Evolutionary conservation across 352 stramenopile species (phyloP).

Genomic region (Globisporangium paroecandrum): DNA sequence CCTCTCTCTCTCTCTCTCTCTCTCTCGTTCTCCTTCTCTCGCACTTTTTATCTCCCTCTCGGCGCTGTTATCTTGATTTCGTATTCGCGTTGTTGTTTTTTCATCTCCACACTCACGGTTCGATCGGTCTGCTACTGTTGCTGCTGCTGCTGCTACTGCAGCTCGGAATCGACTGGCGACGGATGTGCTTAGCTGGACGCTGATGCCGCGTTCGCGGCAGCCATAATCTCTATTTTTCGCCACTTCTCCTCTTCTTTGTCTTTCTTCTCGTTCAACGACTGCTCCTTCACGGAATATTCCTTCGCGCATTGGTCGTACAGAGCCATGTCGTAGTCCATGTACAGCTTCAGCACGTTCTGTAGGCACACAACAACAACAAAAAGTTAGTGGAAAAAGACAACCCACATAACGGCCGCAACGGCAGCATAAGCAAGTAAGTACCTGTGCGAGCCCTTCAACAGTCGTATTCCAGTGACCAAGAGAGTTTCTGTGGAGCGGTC

Average conservation of each 20-base stretch:
- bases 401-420: not conserved
- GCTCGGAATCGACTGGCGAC: slow-evolving; percentile 14
- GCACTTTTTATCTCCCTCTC: slow-evolving; percentile 18
- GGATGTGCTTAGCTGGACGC: slow-evolving; percentile 24
- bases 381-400: slow-evolving; percentile 6
- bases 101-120: slow-evolving; percentile 8
- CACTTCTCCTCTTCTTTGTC: slow-evolving; percentile 88
- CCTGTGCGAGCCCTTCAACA: slow-evolving; percentile 92
- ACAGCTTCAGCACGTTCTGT: slow-evolving; percentile 88
- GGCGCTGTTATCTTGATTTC: slow-evolving; percentile 6
- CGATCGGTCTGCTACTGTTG: not conserved
- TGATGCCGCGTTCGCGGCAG: slow-evolving; percentile 57
- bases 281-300: slow-evolving; percentile 78
- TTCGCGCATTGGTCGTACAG: slow-evolving; percentile 91
- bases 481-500: slow-evolving; percentile 81
- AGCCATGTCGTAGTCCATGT: slow-evolving; percentile 93
- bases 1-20: slow-evolving; percentile 9
- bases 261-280: slow-evolving; percentile 61
- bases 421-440: slow-evolving; percentile 23
- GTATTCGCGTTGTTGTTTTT: slow-evolving; percentile 6
- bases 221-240: slow-evolving; percentile 92
- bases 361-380: not conserved
- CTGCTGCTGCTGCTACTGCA: not conserved
- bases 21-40: slow-evolving; percentile 4
- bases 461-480: slow-evolving; percentile 97